These are phyloP conservation scores for Talaromyces sp. DNA, from an alignment of 2,329 filamentous ascomycete species.

Conservation along the genomic window DNA sequence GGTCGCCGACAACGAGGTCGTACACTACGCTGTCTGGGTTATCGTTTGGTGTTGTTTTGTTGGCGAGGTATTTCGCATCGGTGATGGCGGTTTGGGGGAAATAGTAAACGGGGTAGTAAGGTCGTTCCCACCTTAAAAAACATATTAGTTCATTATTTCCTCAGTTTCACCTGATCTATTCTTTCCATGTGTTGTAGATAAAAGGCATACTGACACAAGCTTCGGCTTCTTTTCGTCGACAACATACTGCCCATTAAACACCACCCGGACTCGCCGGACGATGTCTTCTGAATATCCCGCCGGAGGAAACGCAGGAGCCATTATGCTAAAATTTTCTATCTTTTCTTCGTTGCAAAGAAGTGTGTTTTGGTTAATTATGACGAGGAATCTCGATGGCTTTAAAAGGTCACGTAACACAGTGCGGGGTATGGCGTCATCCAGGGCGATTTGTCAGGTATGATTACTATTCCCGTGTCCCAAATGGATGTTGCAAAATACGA, in stretches of 20 bases:
- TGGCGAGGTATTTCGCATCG: neutral
- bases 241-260: conserved; percentile 11
- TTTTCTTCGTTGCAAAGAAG: neutral
- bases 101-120: conserved; percentile 8
- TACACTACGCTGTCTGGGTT: neutral
- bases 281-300: conserved; percentile 13
- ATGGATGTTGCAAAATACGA: neutral
- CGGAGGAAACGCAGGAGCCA: conserved; percentile 8
- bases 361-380: neutral
- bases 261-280: conserved; percentile 9
- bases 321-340: neutral
- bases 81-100: neutral
- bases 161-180: neutral
- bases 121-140: conserved; percentile 7
- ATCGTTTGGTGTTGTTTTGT: neutral
- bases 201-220: conserved; percentile 6
- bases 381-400: neutral
- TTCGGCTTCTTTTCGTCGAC: conserved; percentile 9
- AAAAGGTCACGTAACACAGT: neutral
- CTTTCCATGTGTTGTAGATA: neutral
- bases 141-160: neutral
- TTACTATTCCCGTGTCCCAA: neutral
- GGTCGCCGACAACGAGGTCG: conserved; percentile 3
- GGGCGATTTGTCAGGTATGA: neutral
- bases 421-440: neutral